Conservation (phyloP, 1,284 basidiomycete species). For the Polyporus tsugae region DNA sequence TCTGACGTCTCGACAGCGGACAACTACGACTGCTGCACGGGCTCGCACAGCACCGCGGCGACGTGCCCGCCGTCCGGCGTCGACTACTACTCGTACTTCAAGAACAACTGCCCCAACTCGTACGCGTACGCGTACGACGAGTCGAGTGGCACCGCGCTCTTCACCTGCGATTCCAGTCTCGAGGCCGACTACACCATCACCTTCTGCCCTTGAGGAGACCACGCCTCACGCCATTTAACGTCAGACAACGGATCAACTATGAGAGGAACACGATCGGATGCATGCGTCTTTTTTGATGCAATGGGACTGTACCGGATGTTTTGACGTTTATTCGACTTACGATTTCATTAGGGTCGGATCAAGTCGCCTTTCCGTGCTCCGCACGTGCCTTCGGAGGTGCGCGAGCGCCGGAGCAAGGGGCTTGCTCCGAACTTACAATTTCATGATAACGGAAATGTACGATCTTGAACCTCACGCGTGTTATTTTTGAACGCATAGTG, state of each 20-base stretch:
- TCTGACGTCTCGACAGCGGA: conserved; percentile 32
- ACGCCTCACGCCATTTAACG: neutral
- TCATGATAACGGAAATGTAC: too few relatives aligned
- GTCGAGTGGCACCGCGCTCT: conserved; percentile 53
- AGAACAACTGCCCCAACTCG: conserved; percentile 54
- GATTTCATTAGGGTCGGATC: neutral
- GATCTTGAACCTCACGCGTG: too few relatives aligned
- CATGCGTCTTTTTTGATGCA: neutral
- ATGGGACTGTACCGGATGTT: neutral
- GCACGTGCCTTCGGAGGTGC: too few relatives aligned
- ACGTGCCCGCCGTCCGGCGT: conserved; percentile 55
- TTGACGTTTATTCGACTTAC: neutral
- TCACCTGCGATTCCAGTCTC: conserved; percentile 48
- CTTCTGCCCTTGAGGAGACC: conserved; percentile 52
- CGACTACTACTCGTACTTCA: conserved; percentile 56
- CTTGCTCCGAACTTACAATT: too few relatives aligned
- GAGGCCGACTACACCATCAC: conserved; percentile 57
- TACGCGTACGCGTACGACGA: conserved; percentile 64
- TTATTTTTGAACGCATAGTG: too few relatives aligned
- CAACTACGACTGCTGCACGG: conserved; percentile 56
- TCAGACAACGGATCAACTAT: neutral
- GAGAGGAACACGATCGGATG: neutral
- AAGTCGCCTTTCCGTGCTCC: too few relatives aligned
- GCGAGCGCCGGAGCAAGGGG: too few relatives aligned
- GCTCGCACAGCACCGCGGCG: conserved; percentile 47